Evolutionary conservation across 2,329 filamentous ascomycete genomes (phyloP), one percentile per base, ranked within the genome.

Genomic region (Xylaria sp.): DNA sequence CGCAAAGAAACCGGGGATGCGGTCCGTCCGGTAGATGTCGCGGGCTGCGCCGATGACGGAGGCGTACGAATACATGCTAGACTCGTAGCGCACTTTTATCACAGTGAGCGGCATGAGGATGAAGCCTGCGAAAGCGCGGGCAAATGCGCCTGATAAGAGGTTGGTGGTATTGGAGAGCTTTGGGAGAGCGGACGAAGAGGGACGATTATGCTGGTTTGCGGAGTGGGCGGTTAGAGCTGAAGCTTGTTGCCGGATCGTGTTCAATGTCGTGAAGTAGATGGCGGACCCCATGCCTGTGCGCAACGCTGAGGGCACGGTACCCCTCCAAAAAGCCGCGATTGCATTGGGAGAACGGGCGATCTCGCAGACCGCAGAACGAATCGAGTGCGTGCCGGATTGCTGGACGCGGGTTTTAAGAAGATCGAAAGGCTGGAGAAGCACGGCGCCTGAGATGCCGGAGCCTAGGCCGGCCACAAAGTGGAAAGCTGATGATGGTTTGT

Each of bases 401-500:
- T 99, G 95, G 42, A 98, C 89, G 49, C 95, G 90, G 31, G 95
- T 99, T 79, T 99, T 99, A 75, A 99, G 88, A 3, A 99, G 89
- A 78, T 99, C 95, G 72, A 95, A 91, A 25, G 95, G 95, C 78
- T 99, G 95, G 15, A 99, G 86, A 58, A 98, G 88, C 63, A 96
- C 88, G 58, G 95, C 94, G 55, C 93, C 95, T 67, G 92, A 86
- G 53, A 96, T 84, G 71, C 95, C 95, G 7, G 94, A 97, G 72
- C 87, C 87, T 59, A 98, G 86, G 66, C 95, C 95, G 67, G 94
- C 94, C 69, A 89, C 79, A 77, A 98, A 96, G 80, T 98, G 95
- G 76, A 92, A 93, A 69, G 86, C 89, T 91, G 71, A 33, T 65
- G 45, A 21, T 19, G 51, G n/a, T 28, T 21, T 21, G 40, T 51